Percentiles rank a stretch among this genome's conserved stretches.
Conservation (phyloP, 495 filamentous ascomycete genomes). For the Platismatia glauca region DNA sequence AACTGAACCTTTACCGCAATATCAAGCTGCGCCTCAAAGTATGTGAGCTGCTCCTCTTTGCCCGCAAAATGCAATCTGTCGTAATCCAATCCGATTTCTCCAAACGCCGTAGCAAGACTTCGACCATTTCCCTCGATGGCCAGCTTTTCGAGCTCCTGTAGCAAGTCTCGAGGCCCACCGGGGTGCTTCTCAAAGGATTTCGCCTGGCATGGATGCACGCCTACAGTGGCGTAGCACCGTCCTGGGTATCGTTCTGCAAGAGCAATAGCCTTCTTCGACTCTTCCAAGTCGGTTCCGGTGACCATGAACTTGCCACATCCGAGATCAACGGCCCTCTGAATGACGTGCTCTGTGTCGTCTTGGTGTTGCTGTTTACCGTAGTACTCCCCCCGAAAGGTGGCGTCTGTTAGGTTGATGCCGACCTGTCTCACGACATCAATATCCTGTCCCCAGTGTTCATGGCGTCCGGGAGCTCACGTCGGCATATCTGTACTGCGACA, state of each 20-base stretch:
- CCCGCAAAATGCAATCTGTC: constrained; percentile 74
- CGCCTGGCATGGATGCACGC: constrained; percentile 82
- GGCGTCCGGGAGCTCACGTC: constrained; percentile 41
- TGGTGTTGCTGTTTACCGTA: constrained; percentile 74
- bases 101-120: constrained; percentile 67
- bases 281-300: constrained; percentile 79
- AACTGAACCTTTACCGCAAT: constrained; percentile 70
- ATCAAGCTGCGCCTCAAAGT: constrained; percentile 71
- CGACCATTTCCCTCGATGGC: constrained; percentile 37
- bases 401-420: constrained; percentile 89
- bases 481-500: constrained; percentile 37
- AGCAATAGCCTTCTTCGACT: constrained; percentile 64
- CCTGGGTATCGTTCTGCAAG: constrained; percentile 67
- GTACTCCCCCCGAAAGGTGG: constrained; percentile 75
- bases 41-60: constrained; percentile 70
- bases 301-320: constrained; percentile 87
- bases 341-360: constrained; percentile 65
- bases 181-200: constrained; percentile 57
- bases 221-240: constrained; percentile 77
- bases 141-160: constrained; percentile 53
- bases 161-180: constrained; percentile 45
- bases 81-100: constrained; percentile 94
- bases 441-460: background rate
- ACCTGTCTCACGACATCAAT: constrained; percentile 38
- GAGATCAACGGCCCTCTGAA: constrained; percentile 62